Evolutionary conservation across 306 rosid species (phyloP), one percentile per base, ranked within the genome.

Genomic region (Cucurbita maxima): DNA sequence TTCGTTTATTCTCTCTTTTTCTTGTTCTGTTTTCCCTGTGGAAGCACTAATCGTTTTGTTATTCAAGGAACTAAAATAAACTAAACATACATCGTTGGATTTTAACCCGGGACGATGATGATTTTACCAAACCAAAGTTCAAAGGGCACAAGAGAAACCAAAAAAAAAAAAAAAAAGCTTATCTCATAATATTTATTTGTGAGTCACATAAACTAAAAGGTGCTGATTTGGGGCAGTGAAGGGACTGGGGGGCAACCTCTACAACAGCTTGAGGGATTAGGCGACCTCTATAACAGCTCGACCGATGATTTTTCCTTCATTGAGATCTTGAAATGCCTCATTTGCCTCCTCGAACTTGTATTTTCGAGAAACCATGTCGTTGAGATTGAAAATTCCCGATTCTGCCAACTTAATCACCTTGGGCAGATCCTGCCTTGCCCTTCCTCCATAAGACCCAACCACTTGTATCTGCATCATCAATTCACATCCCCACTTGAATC

Each of bases 351-450:
- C 96, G 3, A 94, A 89, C 56, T 76, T 86, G 84, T 94, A 94
- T 69, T 4, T 89, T 83, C 90, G 85, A 37, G 99, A 84, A 83
- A 94, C 99, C 47, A 97, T 90, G 83, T 78, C 68, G 7, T 64
- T 41, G 22, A 91, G 95, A 78, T 87, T 83, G 82, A 94, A 94
- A 59, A 91, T 77, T 12, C 97, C 99, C 12, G 88, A 67, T 80
- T 94, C 99, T 72, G 99, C 97, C 77, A 94, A 62, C 83, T 84
- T 87, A 14, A 91, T 86, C 80, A 94, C 19, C 84, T 90, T 91
- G 1, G 99, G 99, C 75, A 94, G 99, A 84, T 94, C 99, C 83
- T 94, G 92, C 87, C 99, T 90, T 5, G 97, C 99, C 77, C 99
- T 89, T 48, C 87, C 98, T 86, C 97, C 98, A 73, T 90, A 90